Evolutionary conservation across 805 yeast species (phyloP).

Genomic region (Candida cerambycidarum): DNA sequence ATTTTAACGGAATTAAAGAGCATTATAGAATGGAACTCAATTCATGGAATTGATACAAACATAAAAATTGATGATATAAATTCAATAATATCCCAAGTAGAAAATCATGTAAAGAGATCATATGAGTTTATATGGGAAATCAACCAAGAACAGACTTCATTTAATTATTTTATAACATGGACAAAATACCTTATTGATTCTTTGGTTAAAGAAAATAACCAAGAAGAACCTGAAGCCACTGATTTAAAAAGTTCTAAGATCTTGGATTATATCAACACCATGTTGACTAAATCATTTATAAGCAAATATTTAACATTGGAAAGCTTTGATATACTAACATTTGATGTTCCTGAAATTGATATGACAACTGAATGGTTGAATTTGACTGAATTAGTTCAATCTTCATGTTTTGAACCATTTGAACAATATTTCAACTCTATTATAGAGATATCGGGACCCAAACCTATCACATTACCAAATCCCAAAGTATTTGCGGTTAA

Average conservation of each 20-base stretch:
- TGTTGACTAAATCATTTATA: constrained; percentile 20
- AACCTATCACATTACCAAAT: neutral
- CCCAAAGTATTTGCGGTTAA: neutral
- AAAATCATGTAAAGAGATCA: constrained; percentile 28
- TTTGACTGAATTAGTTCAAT: neutral
- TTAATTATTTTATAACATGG: constrained; percentile 49
- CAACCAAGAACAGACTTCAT: constrained; percentile 47
- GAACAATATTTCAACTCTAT: constrained; percentile 11
- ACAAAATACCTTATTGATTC: constrained; percentile 35
- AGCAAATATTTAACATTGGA: constrained; percentile 19
- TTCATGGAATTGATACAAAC: constrained; percentile 10
- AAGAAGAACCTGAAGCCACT: constrained; percentile 28
- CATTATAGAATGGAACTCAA: constrained; percentile 33
- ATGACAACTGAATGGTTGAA: neutral
- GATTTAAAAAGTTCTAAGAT: constrained; percentile 21
- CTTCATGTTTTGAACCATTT: constrained; percentile 3
- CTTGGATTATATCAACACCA: constrained; percentile 23
- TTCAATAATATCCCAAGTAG: constrained; percentile 13
- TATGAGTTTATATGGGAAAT: constrained; percentile 42
- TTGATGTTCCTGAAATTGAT: neutral
- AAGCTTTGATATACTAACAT: constrained; percentile 3
- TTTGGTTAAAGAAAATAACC: constrained; percentile 28
- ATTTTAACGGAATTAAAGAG: constrained; percentile 45
- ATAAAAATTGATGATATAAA: constrained; percentile 8
- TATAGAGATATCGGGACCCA: neutral